phyloP scores from a whole-genome alignment of 805 yeast species.

The Yamadazyma insecticola region DNA sequence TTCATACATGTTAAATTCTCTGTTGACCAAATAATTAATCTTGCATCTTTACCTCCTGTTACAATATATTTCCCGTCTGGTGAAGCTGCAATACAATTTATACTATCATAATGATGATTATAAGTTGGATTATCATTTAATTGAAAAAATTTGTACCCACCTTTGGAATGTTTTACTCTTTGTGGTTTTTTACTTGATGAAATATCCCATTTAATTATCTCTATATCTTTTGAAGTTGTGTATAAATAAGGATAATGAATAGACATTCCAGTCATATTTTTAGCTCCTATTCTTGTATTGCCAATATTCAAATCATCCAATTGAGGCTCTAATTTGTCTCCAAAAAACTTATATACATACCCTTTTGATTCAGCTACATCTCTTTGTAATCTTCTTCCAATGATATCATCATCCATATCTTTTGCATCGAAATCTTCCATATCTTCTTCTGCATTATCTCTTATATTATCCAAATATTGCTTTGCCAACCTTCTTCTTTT shows the following conservation, averaged over 20 bases:
- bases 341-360: slow-evolving; percentile 65
- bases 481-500: slow-evolving; percentile 91
- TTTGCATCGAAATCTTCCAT: slow-evolving; percentile 68
- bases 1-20: slow-evolving; percentile 73
- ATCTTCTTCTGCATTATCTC: slow-evolving; percentile 40
- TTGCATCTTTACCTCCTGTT: slow-evolving; percentile 84
- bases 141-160: slow-evolving; percentile 48
- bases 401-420: slow-evolving; percentile 83
- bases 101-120: slow-evolving; percentile 74
- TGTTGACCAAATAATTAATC: slow-evolving; percentile 81
- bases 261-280: slow-evolving; percentile 53
- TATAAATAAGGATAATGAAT: slow-evolving; percentile 59
- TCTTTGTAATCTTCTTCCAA: slow-evolving; percentile 71
- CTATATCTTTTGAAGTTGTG: slow-evolving; percentile 78
- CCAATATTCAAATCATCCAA: slow-evolving; percentile 27
- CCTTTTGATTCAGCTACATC: slow-evolving; percentile 93
- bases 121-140: slow-evolving; percentile 45
- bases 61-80: slow-evolving; percentile 86
- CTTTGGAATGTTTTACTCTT: slow-evolving; percentile 59
- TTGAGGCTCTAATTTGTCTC: slow-evolving; percentile 42
- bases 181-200: slow-evolving; percentile 49
- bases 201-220: slow-evolving; percentile 76
- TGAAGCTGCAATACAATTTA: slow-evolving; percentile 74
- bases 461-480: slow-evolving; percentile 79
- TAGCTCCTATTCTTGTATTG: slow-evolving; percentile 57